Base-by-base conservation (phyloP, 208 protist species). In the Acanthamoeba triangularis region DNA sequence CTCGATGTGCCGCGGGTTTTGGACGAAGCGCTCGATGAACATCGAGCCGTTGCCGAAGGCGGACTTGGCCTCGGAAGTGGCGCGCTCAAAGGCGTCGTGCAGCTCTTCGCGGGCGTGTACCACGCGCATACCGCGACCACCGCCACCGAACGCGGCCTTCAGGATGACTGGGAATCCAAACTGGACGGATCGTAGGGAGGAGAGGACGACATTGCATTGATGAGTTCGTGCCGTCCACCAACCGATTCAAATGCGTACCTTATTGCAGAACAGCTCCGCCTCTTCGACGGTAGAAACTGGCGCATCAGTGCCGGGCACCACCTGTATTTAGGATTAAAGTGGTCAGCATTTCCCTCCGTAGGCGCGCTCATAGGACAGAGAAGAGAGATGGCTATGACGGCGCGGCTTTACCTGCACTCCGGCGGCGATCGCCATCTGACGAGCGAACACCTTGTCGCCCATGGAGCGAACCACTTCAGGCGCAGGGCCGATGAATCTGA, bases 151-250 rank as follows among this genome's bases (percentile, higher is more conserved):
- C 44, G 98, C 98, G 0, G 99, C 99, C 98, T 99, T 99, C 96
- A 99, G 99, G 91, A 99, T 98, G 2, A 99, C 97, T 14, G 99
- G 99, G 96, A 98, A 99, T 25, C 98, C 98, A 72, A 99, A 98
- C 91, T 98, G 95, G 3, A 96, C 78, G 41, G 98, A 97, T 54
- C 59, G 20, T 2, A 28, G 37, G n/a, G n/a, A n/a, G n/a, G n/a
- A n/a, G n/a, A n/a, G n/a, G 13, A 23, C 5, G 67, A 47, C 67
- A 76, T 18, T 44, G 67, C 10, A 30, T 98, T 97, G 30, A 47
- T 85, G 35, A 61, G 82, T 54, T 54, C 49, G 49, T 1, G 49
- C 87, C 96, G 96, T 78, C 25, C 47, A 11, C 85, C 95, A 30
- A 96, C 69, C 63, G 25, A 56, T 56, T 1, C 20, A 20, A 67